Percentiles rank a stretch among this genome's conserved stretches.
These are phyloP conservation scores for Colletotrichum costaricense DNA, from an alignment of 2,329 filamentous ascomycete genomes.

Conservation along the genomic window DNA sequence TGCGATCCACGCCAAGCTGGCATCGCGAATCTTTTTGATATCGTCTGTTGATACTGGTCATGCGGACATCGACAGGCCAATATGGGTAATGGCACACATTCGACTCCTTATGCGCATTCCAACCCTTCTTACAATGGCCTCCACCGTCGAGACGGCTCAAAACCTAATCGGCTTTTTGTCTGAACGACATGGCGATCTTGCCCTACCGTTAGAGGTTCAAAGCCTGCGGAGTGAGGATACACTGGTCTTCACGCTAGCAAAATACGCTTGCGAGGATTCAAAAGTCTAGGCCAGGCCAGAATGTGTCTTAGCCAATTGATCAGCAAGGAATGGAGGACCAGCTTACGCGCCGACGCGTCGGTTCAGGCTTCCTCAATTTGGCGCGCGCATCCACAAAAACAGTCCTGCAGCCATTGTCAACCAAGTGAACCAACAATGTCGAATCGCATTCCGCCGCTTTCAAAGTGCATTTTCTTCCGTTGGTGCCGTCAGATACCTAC, in stretches of 20 bases:
- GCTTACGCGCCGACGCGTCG: conserved; percentile 30
- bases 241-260: conserved; percentile 3
- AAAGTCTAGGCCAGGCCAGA: conserved; percentile 28
- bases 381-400: conserved; percentile 25
- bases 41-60: conserved; percentile 14
- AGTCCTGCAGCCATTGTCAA: neutral
- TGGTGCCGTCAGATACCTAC: neutral
- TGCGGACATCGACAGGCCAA: conserved; percentile 13
- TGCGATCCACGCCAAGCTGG: conserved; percentile 20
- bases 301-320: conserved; percentile 18
- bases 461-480: neutral
- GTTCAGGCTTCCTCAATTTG: neutral
- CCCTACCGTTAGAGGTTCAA: conserved; percentile 15
- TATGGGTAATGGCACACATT: neutral
- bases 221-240: neutral
- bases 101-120: neutral
- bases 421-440: neutral
- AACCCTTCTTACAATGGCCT: neutral
- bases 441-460: neutral
- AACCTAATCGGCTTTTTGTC: conserved; percentile 10
- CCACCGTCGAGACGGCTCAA: conserved; percentile 3
- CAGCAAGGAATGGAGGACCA: conserved; percentile 7
- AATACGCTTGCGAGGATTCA: neutral
- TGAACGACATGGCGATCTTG: conserved; percentile 4
- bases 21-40: conserved; percentile 24